Conservation (phyloP, 1,284 basidiomycete genomes). For the Sanghuangporus weigelae region DNA sequence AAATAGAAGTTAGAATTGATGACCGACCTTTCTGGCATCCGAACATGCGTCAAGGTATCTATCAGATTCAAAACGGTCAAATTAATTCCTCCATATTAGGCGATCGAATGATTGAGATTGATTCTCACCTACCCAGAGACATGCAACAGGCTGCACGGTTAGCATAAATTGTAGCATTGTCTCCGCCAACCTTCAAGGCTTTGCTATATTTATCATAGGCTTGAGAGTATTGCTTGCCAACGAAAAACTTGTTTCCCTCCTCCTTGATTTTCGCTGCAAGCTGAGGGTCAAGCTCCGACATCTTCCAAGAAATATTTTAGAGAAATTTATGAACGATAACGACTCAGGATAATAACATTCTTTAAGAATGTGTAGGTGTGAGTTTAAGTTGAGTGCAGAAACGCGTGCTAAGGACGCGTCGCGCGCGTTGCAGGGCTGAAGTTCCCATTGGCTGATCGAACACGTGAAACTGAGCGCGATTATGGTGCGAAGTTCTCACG, state of each 20-base stretch:
- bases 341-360: too few relatives aligned
- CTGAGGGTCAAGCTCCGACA: background rate
- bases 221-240: conserved; percentile 26
- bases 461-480: too few relatives aligned
- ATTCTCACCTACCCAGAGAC: background rate
- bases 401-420: background rate
- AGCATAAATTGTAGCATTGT: conserved; percentile 32
- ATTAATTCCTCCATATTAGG: background rate
- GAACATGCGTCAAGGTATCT: conserved; percentile 11
- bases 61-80: background rate
- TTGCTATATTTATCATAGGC: conserved; percentile 31
- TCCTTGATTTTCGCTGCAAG: conserved; percentile 27
- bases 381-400: background rate
- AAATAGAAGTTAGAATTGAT: background rate
- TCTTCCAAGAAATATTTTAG: background rate
- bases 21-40: conserved; percentile 6
- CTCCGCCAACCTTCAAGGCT: conserved; percentile 28
- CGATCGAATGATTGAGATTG: background rate
- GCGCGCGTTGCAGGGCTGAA: background rate
- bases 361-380: too few relatives aligned
- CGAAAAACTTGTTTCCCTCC: conserved; percentile 33
- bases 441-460: background rate
- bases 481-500: too few relatives aligned
- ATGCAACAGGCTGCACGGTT: conserved; percentile 34
- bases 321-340: too few relatives aligned